Percentiles rank a stretch among this genome's conserved stretches.
phyloP scores from a whole-genome alignment of 495 filamentous ascomycete genomes.

The Aspergillus biplanus region DNA sequence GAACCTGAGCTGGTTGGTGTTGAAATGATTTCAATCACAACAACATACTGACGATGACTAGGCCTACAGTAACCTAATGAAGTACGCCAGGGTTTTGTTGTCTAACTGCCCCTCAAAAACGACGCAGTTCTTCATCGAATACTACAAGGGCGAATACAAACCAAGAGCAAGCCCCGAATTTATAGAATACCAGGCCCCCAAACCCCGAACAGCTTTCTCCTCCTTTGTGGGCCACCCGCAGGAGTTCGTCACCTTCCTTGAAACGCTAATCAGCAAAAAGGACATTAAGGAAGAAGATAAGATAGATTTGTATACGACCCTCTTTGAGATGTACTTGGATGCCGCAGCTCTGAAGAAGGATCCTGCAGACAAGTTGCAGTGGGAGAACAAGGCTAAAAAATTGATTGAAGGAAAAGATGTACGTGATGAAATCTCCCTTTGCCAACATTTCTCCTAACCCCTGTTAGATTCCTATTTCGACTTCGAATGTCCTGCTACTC shows the following conservation, averaged over 20 bases:
- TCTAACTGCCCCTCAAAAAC: slow-evolving; percentile 79
- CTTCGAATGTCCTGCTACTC: slow-evolving; percentile 88
- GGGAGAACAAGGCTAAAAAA: slow-evolving; percentile 87
- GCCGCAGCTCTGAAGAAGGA: slow-evolving; percentile 77
- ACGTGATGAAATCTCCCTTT: slow-evolving; percentile 22
- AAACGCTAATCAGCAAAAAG: slow-evolving; percentile 74
- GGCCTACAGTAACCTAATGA: slow-evolving; percentile 91
- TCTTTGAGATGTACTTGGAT: slow-evolving; percentile 98
- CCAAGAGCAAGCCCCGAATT: slow-evolving; percentile 55
- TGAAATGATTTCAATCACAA: background rate
- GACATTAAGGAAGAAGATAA: slow-evolving; percentile 70
- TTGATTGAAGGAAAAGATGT: slow-evolving; percentile 77
- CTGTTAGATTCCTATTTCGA: slow-evolving; percentile 77
- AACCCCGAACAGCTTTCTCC: slow-evolving; percentile 90
- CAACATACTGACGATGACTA: slow-evolving; percentile 38
- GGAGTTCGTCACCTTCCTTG: slow-evolving; percentile 88
- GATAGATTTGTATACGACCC: slow-evolving; percentile 86
- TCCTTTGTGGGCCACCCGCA: slow-evolving; percentile 93
- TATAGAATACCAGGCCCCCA: slow-evolving; percentile 58
- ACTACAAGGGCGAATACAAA: slow-evolving; percentile 84
- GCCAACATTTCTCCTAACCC: slow-evolving; percentile 9
- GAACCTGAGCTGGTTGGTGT: slow-evolving; percentile 76
- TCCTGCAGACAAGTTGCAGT: slow-evolving; percentile 67
- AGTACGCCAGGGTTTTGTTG: slow-evolving; percentile 87
- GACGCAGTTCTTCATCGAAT: slow-evolving; percentile 86